Evolutionary conservation across 2,329 filamentous ascomycete species (phyloP), one percentile per base, ranked within the genome.

Genomic region (Botrytis fabae): DNA sequence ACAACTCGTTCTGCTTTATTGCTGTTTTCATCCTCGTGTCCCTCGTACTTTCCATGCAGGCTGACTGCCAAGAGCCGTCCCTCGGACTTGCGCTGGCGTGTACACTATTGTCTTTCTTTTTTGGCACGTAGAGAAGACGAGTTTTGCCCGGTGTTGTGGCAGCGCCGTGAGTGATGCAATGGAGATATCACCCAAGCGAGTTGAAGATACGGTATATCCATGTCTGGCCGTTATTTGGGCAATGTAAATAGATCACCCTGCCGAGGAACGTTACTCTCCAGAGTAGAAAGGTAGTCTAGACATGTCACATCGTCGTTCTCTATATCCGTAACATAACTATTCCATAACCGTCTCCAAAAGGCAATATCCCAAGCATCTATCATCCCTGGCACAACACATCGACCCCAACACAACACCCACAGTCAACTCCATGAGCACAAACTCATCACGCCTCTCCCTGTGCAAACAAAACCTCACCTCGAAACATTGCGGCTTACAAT

Each of bases 31-130:
- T 61, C 40, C 51, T 68, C 62, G 59, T 69, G 32, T 48, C 35
- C 64, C 44, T 40, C 68, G 69, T 73, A 61, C 69, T 57, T 40
- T 59, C 72, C 28, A 74, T 77, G 75, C 74, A 64, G 69, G 75
- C 75, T 77, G 75, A 77, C 75, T 70, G 73, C 70, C 71, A 71
- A 72, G 59, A 64, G 38, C 69, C 35, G 61, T 71, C 44, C 46
- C 22, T 71, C 60, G 69, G 69, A 66, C 61, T 54, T 71, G n/a
- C 69, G 60, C 46, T 65, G 35, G 62, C 28, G 20, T 40, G 14
- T 61, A 44, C 48, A 71, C 51, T 14, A 61, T 46, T 70, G 18
- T n/a, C 10, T 60, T 57, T n/a, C 18, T 40, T 20, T 62, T 42
- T 44, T 6, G 8, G 16, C 12, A 40, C n/a, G 5, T 62, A 22